Conservation (phyloP, 2,329 filamentous ascomycete genomes). For the Aphanoascus verrucosus region DNA sequence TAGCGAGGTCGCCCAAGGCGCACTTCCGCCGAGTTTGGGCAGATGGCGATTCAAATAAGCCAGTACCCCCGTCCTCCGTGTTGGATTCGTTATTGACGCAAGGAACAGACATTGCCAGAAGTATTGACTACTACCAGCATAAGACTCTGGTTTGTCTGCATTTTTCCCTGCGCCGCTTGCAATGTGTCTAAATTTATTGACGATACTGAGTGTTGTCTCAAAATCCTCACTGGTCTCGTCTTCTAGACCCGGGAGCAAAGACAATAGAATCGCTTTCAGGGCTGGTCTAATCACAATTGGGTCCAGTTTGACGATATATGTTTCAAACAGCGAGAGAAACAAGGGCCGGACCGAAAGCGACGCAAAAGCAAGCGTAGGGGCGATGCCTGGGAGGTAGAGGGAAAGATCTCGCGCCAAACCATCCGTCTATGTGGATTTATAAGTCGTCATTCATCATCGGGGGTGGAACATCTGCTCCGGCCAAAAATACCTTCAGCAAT, state of each 20-base stretch:
- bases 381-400: constrained; percentile 80
- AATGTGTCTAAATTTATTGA: constrained; percentile 61
- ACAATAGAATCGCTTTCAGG: constrained; percentile 78
- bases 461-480: background rate
- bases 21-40: constrained; percentile 53
- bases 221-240: constrained; percentile 98
- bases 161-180: constrained; percentile 37
- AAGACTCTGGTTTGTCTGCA: constrained; percentile 29
- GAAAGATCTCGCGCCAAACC: constrained; percentile 70
- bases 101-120: constrained; percentile 99
- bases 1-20: constrained; percentile 23
- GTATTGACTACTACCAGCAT: constrained; percentile 65
- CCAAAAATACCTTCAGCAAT: constrained; percentile 57
- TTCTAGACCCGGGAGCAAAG: constrained; percentile 82
- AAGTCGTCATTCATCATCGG: background rate
- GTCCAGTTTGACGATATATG: constrained; percentile 63
- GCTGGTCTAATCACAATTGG: constrained; percentile 66
- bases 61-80: constrained; percentile 71
- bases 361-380: constrained; percentile 83
- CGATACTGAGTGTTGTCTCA: constrained; percentile 66
- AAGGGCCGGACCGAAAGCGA: constrained; percentile 80
- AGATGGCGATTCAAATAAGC: constrained; percentile 73
- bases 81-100: constrained; percentile 80
- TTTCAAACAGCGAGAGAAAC: constrained; percentile 75
- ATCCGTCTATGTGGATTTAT: constrained; percentile 42